Conservation (phyloP, 345 rosid genomes). For the Carallia brachiata region DNA sequence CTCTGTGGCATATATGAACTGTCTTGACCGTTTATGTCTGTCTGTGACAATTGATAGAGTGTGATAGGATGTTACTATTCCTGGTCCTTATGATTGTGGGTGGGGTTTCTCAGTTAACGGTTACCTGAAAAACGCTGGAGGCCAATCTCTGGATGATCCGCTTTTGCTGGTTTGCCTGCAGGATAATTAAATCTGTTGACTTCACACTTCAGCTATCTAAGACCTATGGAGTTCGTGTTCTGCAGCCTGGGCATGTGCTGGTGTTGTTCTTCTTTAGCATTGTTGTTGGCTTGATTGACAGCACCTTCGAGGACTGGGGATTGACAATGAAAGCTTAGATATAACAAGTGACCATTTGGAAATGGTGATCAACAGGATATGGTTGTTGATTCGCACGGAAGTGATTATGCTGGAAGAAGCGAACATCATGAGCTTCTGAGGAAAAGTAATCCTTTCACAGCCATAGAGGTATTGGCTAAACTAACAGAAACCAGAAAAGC, state of each 20-base stretch:
- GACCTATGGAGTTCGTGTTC: constrained; percentile 31
- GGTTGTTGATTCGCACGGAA: constrained; percentile 35
- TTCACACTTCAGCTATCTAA: constrained; percentile 44
- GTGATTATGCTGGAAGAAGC: constrained; percentile 16
- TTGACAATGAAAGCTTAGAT: constrained; percentile 26
- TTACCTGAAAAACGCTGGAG: too few species aligned
- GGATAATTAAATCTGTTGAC: constrained; percentile 52
- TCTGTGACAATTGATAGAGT: too few species aligned
- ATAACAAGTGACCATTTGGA: constrained; percentile 18
- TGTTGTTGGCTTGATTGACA: constrained; percentile 38
- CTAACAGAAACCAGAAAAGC: constrained; percentile 48
- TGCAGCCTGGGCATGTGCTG: constrained; percentile 44
- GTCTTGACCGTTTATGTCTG: too few species aligned
- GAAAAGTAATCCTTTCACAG: constrained; percentile 38
- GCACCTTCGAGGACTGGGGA: constrained; percentile 48
- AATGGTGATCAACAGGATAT: constrained; percentile 27
- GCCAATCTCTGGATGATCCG: too few species aligned
- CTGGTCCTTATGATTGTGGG: too few species aligned
- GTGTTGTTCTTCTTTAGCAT: constrained; percentile 46
- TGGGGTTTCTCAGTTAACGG: too few species aligned
- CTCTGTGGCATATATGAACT: too few species aligned
- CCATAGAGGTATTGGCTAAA: constrained; percentile 46
- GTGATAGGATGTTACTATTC: too few species aligned
- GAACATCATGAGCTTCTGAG: constrained; percentile 35
- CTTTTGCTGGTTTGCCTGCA: constrained; percentile 24